phyloP scores from a whole-genome alignment of 73 alveolate genomes.

The Paramecium tetraurelia region DNA sequence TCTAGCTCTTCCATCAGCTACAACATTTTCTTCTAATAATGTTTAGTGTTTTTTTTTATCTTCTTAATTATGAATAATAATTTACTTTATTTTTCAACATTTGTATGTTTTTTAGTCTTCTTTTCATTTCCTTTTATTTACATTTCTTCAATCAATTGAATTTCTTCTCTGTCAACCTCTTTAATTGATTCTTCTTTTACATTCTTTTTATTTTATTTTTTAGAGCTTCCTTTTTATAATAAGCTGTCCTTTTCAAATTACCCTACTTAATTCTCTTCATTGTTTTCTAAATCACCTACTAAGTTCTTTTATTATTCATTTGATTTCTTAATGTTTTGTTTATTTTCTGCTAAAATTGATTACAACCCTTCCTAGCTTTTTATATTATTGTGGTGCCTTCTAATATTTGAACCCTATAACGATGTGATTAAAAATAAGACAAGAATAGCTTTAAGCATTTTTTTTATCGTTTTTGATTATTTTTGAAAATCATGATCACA shows the following conservation, averaged over 20 bases:
- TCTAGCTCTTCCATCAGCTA: not conserved
- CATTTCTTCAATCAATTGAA: not conserved
- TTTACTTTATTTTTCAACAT: not conserved
- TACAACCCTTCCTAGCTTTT: not conserved
- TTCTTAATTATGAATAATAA: not conserved
- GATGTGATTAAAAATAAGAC: not conserved
- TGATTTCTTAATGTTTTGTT: not conserved
- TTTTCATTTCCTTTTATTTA: not conserved
- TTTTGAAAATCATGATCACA: not conserved
- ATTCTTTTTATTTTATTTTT: too few species aligned
- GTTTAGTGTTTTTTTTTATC: not conserved
- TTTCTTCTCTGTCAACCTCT: not conserved
- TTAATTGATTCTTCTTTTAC: not conserved
- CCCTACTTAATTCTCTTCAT: not conserved
- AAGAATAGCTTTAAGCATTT: not conserved
- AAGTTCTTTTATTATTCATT: not conserved
- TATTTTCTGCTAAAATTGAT: not conserved
- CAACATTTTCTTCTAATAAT: not conserved
- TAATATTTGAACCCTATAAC: not conserved
- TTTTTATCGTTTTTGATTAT: not conserved
- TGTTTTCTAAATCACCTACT: not conserved
- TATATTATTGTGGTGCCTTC: not conserved
- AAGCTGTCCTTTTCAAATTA: not conserved
- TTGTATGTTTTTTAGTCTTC: not conserved
- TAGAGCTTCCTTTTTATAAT: not conserved